Conservation (phyloP, 108 stramenopile species). For the Cyclotella kingstonii region DNA sequence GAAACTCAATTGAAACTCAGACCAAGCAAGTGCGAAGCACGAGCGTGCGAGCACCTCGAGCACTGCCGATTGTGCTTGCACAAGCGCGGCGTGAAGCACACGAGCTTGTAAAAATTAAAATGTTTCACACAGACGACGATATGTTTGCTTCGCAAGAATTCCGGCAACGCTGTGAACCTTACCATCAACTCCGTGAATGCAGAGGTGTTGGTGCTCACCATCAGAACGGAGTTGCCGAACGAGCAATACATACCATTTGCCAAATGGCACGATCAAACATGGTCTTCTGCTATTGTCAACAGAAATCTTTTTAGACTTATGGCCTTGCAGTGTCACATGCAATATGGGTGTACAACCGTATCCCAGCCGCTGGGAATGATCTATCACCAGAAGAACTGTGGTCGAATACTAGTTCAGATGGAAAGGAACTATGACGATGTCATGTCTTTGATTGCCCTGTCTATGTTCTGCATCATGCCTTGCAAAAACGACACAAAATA, state of each 20-base stretch:
- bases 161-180: slow-evolving; percentile 12
- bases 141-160: slow-evolving; percentile 32
- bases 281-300: too few relatives aligned
- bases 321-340: slow-evolving; percentile 49
- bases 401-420: slow-evolving; percentile 4
- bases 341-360: slow-evolving; percentile 39
- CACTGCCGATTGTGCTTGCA: too few relatives aligned
- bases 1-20: too few relatives aligned
- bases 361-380: slow-evolving; percentile 29
- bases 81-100: too few relatives aligned
- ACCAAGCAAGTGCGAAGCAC: too few relatives aligned
- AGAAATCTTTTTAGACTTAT: too few relatives aligned
- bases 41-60: too few relatives aligned
- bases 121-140: slow-evolving; percentile 32
- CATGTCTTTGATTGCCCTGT: slow-evolving; percentile 45
- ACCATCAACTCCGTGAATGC: slow-evolving; percentile 32
- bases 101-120: too few relatives aligned
- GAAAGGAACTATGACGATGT: slow-evolving; percentile 3
- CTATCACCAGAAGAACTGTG: slow-evolving; percentile 36
- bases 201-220: slow-evolving; percentile 59
- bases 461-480: slow-evolving; percentile 41
- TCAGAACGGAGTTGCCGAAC: slow-evolving; percentile 60
- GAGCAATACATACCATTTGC: slow-evolving; percentile 45
- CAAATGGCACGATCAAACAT: slow-evolving; percentile 46
- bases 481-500: slow-evolving; percentile 42